Conservation (phyloP, 495 filamentous ascomycete genomes). For the Patellaria atrata region DNA sequence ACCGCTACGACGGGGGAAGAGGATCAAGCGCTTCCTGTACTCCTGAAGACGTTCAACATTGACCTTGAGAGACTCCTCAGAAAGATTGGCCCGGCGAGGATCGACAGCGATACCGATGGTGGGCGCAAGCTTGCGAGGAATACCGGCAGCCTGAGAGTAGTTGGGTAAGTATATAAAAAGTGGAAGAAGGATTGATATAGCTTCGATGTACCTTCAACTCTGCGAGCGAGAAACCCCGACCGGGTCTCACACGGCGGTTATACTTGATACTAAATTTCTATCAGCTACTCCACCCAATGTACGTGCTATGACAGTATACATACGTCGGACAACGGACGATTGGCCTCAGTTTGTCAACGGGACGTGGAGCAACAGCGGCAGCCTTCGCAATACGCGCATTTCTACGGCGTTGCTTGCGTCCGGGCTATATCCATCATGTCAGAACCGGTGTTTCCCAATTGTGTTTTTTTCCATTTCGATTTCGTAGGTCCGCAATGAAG, state of each 20-base stretch:
- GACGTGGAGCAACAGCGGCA: constrained; percentile 83
- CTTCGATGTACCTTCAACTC: constrained; percentile 80
- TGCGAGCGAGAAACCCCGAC: constrained; percentile 89
- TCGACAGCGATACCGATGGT: constrained; percentile 97
- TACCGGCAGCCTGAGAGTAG: constrained; percentile 66
- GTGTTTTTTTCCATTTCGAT: constrained; percentile 15
- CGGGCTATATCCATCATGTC: constrained; percentile 52
- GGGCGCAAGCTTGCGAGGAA: constrained; percentile 82
- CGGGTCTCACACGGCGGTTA: constrained; percentile 93
- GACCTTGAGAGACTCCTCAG: constrained; percentile 75
- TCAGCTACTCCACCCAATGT: constrained; percentile 25
- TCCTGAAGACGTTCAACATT: constrained; percentile 94
- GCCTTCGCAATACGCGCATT: constrained; percentile 84
- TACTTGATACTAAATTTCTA: constrained; percentile 6
- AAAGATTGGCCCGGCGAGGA: constrained; percentile 90
- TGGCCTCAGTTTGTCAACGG: constrained; percentile 91
- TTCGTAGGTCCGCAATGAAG: constrained; percentile 12
- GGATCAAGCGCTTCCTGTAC: constrained; percentile 86
- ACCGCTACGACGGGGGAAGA: constrained; percentile 92
- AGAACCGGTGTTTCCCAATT: constrained; percentile 25
- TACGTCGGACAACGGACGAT: constrained; percentile 78
- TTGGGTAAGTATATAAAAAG: background rate
- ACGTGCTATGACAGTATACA: background rate
- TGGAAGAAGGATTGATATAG: background rate
- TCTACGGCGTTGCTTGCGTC: constrained; percentile 81